phyloP scores from a whole-genome alignment of 306 rosid genomes.

The Castanea mollissima region DNA sequence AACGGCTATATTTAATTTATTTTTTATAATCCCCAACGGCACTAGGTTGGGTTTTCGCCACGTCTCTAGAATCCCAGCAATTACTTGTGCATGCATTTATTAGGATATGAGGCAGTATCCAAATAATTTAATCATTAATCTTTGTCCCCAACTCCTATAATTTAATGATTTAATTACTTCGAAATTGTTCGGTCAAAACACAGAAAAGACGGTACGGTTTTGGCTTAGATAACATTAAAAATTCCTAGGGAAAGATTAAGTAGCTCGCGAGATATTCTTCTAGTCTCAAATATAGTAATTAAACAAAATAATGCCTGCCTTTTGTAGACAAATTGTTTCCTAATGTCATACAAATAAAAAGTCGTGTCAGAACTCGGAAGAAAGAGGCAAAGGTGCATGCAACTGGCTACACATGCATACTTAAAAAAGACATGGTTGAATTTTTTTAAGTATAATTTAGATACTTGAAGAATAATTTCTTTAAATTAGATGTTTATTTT shows the following conservation, averaged over 20 bases:
- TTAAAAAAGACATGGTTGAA: too few species aligned
- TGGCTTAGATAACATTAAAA: constrained; percentile 9
- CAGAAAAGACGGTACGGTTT: background rate
- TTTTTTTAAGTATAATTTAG: too few species aligned
- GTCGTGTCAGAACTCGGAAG: background rate
- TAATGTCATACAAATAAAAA: background rate
- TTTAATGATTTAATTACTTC: constrained; percentile 11
- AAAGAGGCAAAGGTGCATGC: background rate
- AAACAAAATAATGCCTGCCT: background rate
- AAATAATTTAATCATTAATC: background rate
- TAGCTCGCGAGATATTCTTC: constrained; percentile 27
- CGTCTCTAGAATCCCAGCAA: constrained; percentile 15
- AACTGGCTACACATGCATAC: constrained; percentile 4
- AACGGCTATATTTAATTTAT: too few species aligned
- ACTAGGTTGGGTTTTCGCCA: constrained; percentile 38
- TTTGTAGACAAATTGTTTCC: constrained; percentile 26
- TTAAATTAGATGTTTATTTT: too few species aligned
- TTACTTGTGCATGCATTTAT: constrained; percentile 26
- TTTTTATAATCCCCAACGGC: too few species aligned
- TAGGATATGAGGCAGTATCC: background rate
- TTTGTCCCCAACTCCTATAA: background rate
- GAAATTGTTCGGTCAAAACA: constrained; percentile 26
- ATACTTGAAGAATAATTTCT: too few species aligned
- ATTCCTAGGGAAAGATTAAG: constrained; percentile 9
- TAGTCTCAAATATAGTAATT: background rate